Evolutionary conservation across 345 rosid genomes (phyloP).

Genomic region (Populus ilicifolia): DNA sequence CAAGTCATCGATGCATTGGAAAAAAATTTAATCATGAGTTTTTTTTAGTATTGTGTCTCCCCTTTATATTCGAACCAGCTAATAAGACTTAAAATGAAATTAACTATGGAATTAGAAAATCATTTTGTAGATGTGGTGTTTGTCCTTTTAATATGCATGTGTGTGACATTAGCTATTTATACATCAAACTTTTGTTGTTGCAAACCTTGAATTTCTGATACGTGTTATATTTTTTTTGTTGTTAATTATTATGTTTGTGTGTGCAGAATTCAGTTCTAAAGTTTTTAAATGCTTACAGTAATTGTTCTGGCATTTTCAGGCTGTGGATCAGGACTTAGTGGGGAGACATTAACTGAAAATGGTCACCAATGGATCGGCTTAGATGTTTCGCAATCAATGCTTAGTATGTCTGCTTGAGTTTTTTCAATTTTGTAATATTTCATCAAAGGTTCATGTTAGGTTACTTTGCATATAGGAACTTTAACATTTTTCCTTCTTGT

Average conservation of each 20-base stretch:
- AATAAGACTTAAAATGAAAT: no score
- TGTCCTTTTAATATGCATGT: no score
- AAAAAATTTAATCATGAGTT: no score
- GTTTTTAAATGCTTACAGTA: neutral
- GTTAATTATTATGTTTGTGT: neutral
- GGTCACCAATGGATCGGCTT: slow-evolving; percentile 92
- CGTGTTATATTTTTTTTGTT: no score
- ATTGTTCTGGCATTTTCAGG: slow-evolving; percentile 36
- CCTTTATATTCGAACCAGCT: no score
- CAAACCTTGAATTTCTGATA: no score
- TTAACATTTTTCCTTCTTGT: neutral
- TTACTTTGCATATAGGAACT: neutral
- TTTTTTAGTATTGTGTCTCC: no score
- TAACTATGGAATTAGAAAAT: no score
- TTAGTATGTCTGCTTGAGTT: slow-evolving; percentile 37
- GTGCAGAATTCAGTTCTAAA: neutral
- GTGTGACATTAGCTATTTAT: no score
- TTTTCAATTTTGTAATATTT: neutral
- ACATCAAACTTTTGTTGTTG: no score
- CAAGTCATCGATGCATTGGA: no score
- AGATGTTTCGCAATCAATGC: slow-evolving; percentile 87
- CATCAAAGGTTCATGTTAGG: neutral
- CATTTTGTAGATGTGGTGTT: no score
- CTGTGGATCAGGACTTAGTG: slow-evolving; percentile 92
- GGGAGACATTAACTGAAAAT: slow-evolving; percentile 76